Base-by-base conservation (phyloP, 164 flowering plant genomes). In the Liquidambar formosana region DNA sequence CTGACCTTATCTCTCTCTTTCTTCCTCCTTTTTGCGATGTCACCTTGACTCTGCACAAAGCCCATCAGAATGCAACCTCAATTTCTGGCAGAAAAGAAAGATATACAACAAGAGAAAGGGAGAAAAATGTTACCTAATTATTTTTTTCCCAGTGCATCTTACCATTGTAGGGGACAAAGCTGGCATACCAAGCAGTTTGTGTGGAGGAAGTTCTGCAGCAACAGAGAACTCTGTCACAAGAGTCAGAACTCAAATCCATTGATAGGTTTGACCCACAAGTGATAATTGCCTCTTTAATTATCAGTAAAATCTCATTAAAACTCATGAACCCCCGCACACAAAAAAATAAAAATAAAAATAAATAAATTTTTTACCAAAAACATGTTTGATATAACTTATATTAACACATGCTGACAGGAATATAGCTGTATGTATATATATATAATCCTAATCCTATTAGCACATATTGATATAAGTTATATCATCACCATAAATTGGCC, bases 161-260 rank as follows among this genome's bases (percentile, higher is more conserved):
- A 87, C 91, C 91, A 87, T 87, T 45, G 91, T 87, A 49, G 89
- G 91, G 15, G 91, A 87, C 66, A 87, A 69, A 59, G 91, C 91
- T 27, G 91, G 91, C 91, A 87, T 87, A 58, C 68, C 81, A 28
- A 87, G 63, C 38, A 82, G 79, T 8, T 63, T 56, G 73, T 92
- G 93, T 51, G 81, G 33, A 67, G 93, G 81, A 75, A 63, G 53
- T 56, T 85, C 97, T 91, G 87, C 76, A 77, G 23, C 57, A 64
- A 73, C 25, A 77, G 48, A 62, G 41, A 27, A 61, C 18, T 12
- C 23, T 52, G 14, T 9, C 23, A 25, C n/a, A 28, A 18, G 27
- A 19, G 64, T 9, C 21, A n/a, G 18, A n/a, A 33, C 41, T 2
- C 6, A 33, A 2, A 33, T 33, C 41, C 41, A 33, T 33, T 33